These are phyloP conservation scores for Penicillium frequentans DNA, from an alignment of 2,329 filamentous ascomycete genomes.

Conservation along the genomic window DNA sequence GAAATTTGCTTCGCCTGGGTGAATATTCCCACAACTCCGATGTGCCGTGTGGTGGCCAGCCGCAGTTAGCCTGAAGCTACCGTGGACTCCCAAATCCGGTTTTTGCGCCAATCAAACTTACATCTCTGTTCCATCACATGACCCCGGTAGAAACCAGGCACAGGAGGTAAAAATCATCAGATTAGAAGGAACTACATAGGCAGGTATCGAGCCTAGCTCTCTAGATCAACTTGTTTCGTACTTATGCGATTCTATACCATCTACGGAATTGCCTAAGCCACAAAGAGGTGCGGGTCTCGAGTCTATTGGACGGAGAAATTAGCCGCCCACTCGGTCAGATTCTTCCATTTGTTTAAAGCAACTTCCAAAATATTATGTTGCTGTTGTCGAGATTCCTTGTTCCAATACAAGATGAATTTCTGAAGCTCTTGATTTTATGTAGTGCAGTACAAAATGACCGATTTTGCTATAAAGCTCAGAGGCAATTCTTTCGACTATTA, in stretches of 20 bases:
- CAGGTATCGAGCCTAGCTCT: not conserved
- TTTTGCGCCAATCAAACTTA: not conserved
- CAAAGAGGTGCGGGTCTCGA: not conserved
- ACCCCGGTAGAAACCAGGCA: not conserved
- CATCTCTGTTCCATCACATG: not conserved
- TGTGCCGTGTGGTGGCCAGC: not conserved
- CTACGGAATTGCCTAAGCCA: not conserved
- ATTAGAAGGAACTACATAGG: not conserved
- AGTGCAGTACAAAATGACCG: too few species aligned
- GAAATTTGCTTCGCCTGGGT: not conserved
- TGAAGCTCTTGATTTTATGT: too few species aligned
- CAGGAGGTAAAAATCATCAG: not conserved
- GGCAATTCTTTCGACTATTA: too few species aligned
- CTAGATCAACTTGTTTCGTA: too few species aligned
- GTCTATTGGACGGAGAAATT: not conserved
- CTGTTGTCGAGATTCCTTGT: not conserved
- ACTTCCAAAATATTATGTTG: not conserved
- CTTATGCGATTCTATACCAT: not conserved
- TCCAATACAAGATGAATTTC: not conserved
- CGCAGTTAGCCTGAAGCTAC: not conserved
- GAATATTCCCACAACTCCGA: not conserved
- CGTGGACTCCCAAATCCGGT: not conserved
- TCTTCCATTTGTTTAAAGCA: not conserved
- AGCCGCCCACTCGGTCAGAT: not conserved
- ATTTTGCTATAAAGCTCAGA: too few species aligned